Conservation (phyloP, 192 early-diverging fungal species). For the Chytriomyces confervae region DNA sequence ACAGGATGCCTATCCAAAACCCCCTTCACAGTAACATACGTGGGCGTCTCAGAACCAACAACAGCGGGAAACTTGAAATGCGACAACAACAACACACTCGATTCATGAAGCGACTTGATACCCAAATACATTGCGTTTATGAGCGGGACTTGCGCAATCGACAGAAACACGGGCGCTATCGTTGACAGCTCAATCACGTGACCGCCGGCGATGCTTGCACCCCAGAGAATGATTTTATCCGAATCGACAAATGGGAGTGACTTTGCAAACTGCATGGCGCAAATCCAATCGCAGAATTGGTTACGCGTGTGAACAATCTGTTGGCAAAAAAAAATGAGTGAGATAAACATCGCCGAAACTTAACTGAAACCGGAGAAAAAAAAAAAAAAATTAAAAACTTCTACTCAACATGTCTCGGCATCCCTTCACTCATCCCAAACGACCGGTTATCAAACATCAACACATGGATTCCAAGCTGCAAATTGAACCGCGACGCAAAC, state of each 20-base stretch:
- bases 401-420: not conserved
- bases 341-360: not conserved
- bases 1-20: not conserved
- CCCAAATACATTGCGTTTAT: not conserved
- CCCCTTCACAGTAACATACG: not conserved
- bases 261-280: not conserved
- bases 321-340: not conserved
- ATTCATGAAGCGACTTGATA: not conserved
- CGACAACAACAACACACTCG: not conserved
- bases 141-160: conserved; percentile 5
- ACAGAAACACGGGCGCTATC: not conserved
- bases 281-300: not conserved
- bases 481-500: conserved; percentile 7
- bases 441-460: conserved; percentile 15
- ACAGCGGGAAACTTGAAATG: not conserved
- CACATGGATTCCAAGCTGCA: not conserved
- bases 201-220: not conserved
- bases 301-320: not conserved
- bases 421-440: conserved; percentile 5
- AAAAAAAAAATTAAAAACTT: not conserved
- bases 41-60: not conserved
- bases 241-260: not conserved
- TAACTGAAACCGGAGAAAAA: no score
- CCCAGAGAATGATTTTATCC: conserved; percentile 4
- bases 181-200: conserved; percentile 2